Evolutionary conservation across 2,329 filamentous ascomycete species (phyloP), one percentile per base, ranked within the genome.

Genomic region (Ophiostoma montium): DNA sequence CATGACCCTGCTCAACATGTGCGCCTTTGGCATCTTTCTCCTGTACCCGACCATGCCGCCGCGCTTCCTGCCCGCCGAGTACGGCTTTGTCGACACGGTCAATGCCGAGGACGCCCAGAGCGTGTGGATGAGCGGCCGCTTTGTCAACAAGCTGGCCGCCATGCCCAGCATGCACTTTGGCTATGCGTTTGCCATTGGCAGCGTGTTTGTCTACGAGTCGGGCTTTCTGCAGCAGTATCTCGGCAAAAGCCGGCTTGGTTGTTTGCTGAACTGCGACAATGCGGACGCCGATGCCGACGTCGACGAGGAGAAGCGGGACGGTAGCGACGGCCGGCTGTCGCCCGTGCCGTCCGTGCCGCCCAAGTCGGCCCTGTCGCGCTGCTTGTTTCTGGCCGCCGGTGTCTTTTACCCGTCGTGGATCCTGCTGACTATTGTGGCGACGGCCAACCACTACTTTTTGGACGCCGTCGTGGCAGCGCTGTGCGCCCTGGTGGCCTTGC

Each of bases 21-120:
- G 76, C 48, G 76, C 77, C 41, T 81, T 82, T 54, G 56, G 74
- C 53, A 67, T 76, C 52, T 82, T 82, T 58, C 76, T 74, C n/a
- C 62, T 75, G 21, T 81, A 74, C 66, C 78, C 78, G 10, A 79
- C 75, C 59, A 81, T 80, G 75, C 76, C 76, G 3, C 76, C 76
- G 47, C 72, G 76, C 8, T 65, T 80, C 42, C 67, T 80, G 47
- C 70, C 58, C 8, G 32, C 48, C 35, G 70, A 76, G 59, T 74
- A 65, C 47, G 68, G 69, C 16, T 75, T 75, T 56, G 62, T 70
- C 50, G 71, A 75, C 54, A 73, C 71, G 2, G 71, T 74, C 13
- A 70, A 70, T 47, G 68, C 67, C 54, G 68, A 67, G 46, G 66
- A 73, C 47, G 70, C 70, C n/a, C 66, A 70, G 55, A 72, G 69